These are phyloP conservation scores for Tieghemostelium lacteum DNA, from an alignment of 78 protist species.

Conservation along the genomic window DNA sequence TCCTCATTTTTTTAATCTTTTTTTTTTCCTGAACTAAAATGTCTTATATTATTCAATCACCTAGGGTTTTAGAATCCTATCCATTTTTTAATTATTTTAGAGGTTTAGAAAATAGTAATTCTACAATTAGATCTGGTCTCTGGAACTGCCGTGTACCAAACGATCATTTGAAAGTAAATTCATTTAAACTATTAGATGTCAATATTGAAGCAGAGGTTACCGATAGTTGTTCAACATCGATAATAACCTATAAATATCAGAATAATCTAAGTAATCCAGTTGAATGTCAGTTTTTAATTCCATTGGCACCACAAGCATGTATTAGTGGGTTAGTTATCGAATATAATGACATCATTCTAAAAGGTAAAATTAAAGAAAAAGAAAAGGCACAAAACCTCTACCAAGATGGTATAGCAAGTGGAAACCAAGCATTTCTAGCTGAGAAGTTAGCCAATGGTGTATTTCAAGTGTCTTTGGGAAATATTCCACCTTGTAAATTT, in stretches of 20 bases:
- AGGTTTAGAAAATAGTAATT: no score
- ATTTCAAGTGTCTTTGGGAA: background rate
- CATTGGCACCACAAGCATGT: slow-evolving; percentile 19
- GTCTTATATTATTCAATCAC: no score
- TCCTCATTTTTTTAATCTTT: no score
- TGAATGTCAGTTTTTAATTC: no score
- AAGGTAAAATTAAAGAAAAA: slow-evolving; percentile 42
- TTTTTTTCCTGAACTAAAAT: no score
- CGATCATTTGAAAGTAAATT: no score
- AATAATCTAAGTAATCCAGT: slow-evolving; percentile 9
- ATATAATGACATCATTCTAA: background rate
- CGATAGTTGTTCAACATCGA: slow-evolving; percentile 7
- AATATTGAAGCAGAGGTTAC: slow-evolving; percentile 6
- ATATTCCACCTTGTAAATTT: slow-evolving; percentile 12
- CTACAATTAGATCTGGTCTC: no score
- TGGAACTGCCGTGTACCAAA: no score
- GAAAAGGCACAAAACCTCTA: slow-evolving; percentile 17
- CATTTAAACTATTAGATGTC: slow-evolving; percentile 17
- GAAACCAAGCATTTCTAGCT: slow-evolving; percentile 56
- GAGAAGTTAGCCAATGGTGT: slow-evolving; percentile 8
- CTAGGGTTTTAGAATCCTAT: no score
- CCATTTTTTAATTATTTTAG: no score
- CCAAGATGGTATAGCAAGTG: slow-evolving; percentile 45
- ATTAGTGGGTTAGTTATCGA: slow-evolving; percentile 4
- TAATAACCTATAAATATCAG: slow-evolving; percentile 23